Evolutionary conservation across 805 yeast genomes (phyloP).

Genomic region (Yarrowia deformans): DNA sequence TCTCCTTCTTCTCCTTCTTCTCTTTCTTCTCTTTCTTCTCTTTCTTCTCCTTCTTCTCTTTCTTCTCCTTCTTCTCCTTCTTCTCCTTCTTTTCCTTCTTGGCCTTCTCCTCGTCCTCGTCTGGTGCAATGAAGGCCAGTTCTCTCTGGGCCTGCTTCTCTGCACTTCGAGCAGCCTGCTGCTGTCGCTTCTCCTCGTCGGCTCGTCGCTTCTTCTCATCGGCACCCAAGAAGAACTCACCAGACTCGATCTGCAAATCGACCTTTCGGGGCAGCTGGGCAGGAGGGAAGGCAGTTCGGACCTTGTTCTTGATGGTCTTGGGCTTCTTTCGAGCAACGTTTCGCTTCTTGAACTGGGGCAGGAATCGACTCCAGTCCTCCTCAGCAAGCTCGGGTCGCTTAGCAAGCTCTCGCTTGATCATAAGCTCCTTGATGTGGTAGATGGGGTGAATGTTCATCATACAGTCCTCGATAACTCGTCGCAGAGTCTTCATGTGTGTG

Average conservation of each 20-base stretch:
- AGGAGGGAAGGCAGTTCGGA: slow-evolving; percentile 99
- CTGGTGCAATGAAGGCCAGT: slow-evolving; percentile 85
- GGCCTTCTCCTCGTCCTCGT: slow-evolving; percentile 65
- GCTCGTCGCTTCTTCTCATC: slow-evolving; percentile 77
- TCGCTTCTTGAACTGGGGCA: slow-evolving; percentile 96
- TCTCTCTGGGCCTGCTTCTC: slow-evolving; percentile 72
- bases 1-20: slow-evolving; percentile 45
- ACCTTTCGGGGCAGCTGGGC: slow-evolving; percentile 95
- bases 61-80: slow-evolving; percentile 46
- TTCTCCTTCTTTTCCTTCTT: slow-evolving; percentile 49
- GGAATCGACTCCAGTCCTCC: slow-evolving; percentile 96
- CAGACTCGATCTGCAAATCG: slow-evolving; percentile 96
- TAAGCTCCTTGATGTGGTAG: slow-evolving; percentile 93
- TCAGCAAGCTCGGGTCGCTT: slow-evolving; percentile 94
- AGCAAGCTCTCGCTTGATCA: slow-evolving; percentile 95
- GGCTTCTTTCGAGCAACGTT: slow-evolving; percentile 94
- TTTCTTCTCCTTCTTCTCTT: slow-evolving; percentile 44
- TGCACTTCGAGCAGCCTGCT: slow-evolving; percentile 74
- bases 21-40: slow-evolving; percentile 47
- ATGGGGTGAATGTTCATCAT: slow-evolving; percentile 98
- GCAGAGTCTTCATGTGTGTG: slow-evolving; percentile 87
- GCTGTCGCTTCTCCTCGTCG: slow-evolving; percentile 76
- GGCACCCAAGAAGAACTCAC: slow-evolving; percentile 94
- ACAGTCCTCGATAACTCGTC: slow-evolving; percentile 96
- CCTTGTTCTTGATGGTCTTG: slow-evolving; percentile 72